These are phyloP conservation scores for Coniella vitis DNA, from an alignment of 2,329 filamentous ascomycete genomes.

Conservation along the genomic window DNA sequence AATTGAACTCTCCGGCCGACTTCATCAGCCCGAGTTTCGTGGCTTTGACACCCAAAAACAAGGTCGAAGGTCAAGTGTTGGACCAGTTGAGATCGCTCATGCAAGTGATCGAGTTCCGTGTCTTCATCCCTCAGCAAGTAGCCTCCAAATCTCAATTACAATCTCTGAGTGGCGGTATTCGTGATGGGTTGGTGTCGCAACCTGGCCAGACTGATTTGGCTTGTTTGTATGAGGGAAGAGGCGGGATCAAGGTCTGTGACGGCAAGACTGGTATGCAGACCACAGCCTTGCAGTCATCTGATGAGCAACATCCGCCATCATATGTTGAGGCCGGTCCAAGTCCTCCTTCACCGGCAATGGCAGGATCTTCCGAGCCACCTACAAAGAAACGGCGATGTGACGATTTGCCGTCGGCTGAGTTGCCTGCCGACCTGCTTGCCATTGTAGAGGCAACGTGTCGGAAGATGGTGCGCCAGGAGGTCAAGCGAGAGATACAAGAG, in stretches of 20 bases:
- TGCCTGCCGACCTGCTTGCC: background rate
- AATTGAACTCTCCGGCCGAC: background rate
- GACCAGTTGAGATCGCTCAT: background rate
- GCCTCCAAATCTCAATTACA: background rate
- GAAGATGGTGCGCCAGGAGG: slow-evolving; percentile 2
- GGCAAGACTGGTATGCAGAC: background rate
- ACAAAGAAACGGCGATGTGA: slow-evolving; percentile 1
- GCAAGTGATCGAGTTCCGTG: background rate
- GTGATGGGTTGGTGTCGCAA: background rate
- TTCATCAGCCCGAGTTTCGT: background rate
- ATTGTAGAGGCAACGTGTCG: background rate
- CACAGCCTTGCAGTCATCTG: background rate
- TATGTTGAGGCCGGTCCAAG: background rate
- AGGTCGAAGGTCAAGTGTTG: slow-evolving; percentile 1
- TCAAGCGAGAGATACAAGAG: background rate
- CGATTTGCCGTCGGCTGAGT: background rate
- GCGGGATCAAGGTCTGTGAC: background rate
- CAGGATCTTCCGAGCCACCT: background rate
- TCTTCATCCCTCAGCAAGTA: slow-evolving; percentile 3
- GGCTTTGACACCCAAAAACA: slow-evolving; percentile 3
- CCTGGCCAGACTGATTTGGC: slow-evolving; percentile 4
- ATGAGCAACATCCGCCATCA: background rate
- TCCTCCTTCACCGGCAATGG: background rate
- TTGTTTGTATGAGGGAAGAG: slow-evolving; percentile 5
- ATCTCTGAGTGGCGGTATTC: background rate